Base-by-base conservation (phyloP, 2,329 filamentous ascomycete genomes). In the Pseudogymnoascus sp. region DNA sequence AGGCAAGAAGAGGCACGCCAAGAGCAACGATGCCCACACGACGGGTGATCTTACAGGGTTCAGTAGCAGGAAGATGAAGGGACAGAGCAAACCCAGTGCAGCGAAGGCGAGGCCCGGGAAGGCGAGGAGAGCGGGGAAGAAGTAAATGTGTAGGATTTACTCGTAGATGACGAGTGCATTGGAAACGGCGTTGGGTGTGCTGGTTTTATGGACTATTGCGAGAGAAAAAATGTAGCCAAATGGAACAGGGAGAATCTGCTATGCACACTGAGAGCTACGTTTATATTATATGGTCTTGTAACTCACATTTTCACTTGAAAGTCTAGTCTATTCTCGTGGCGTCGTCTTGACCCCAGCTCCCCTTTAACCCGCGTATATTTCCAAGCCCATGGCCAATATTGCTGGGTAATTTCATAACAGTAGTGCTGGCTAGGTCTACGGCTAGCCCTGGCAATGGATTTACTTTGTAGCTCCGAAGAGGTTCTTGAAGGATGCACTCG, bases 1-100 rank as follows among this genome's bases (percentile, higher is more conserved):
- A 64, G 94, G 94, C 69, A 97, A 96, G 85, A 99, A 99, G 83
- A 83, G 89, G 62, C 87, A 92, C 74, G 77, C 82, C 62, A 99
- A 99, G 84, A 96, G 92, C 65, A 91, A 91, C 68, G 92, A 97
- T 76, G 92, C 92, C 58, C 73, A 83, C 65, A 95, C 90, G 67
- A 92, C 87, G 55, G 88, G 85, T 65, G 94, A 99, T 74, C 78
- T 95, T 68, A 85, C 85, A 65, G 85, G 84, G 1, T 97, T 95
- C 79, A 92, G 88, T 62, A 82, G 82, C 38, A 91, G 88, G 80
- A 89, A 86, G 77, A 96, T 96, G 91, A 96, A 96, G 82, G 81
- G 78, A 4, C 55, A 49, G 30, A 49, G 30, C 36, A 49, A n/a
- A 35, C 45, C 45, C 6, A 28, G 49, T 2, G 62, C 19, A n/a